Percentiles rank a stretch among this genome's conserved stretches.
phyloP scores from a whole-genome alignment of 129 eudicot species.

The Ambrosia trifida region DNA sequence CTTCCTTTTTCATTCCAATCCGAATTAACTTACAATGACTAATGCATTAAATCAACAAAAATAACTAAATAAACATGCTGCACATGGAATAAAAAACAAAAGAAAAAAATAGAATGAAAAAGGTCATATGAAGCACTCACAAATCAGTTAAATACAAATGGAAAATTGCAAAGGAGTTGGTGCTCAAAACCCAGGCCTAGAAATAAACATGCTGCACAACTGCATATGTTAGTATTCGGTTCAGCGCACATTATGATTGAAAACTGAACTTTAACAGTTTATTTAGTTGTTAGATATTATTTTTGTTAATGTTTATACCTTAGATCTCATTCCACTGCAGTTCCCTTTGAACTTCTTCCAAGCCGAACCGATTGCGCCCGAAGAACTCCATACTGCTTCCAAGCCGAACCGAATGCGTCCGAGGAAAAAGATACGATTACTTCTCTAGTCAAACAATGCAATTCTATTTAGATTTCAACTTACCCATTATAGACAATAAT shows the following conservation, averaged over 20 bases:
- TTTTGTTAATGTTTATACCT: too few relatives aligned
- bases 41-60: neutral
- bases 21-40: neutral
- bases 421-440: conserved; percentile 8
- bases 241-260: neutral
- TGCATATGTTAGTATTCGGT: neutral
- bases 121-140: conserved; percentile 43
- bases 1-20: conserved; percentile 14
- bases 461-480: conserved; percentile 19
- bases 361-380: too few relatives aligned
- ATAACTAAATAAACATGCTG: neutral
- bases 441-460: conserved; percentile 17
- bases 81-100: neutral
- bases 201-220: conserved; percentile 6
- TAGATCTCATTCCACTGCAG: too few relatives aligned
- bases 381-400: too few relatives aligned
- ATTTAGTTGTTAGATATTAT: conserved; percentile 28
- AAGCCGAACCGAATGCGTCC: too few relatives aligned
- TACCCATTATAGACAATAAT: conserved; percentile 18
- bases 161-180: conserved; percentile 73
- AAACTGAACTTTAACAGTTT: conserved; percentile 58
- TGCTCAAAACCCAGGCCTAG: conserved; percentile 65
- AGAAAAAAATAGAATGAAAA: conserved; percentile 9
- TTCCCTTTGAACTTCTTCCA: too few relatives aligned
- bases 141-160: conserved; percentile 44